These are phyloP conservation scores for Paralagenidium karlingii DNA, from an alignment of 352 stramenopile genomes.

Conservation along the genomic window DNA sequence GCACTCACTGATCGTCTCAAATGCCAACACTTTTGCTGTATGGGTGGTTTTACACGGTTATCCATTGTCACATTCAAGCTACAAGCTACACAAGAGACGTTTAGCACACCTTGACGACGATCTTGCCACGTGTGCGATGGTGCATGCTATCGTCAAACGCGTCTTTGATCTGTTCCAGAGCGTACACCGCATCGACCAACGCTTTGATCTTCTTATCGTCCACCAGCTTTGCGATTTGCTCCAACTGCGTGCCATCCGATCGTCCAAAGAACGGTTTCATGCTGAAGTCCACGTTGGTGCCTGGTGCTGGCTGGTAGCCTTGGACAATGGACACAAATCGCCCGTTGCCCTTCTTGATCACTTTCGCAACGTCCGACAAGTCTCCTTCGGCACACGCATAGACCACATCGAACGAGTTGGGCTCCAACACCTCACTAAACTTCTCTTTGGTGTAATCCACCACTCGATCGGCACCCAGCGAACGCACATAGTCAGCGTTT, in stretches of 20 bases:
- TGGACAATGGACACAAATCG: constrained; percentile 56
- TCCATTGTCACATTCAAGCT: too few species aligned
- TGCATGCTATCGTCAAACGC: constrained; percentile 29
- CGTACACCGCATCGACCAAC: constrained; percentile 34
- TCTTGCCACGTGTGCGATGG: constrained; percentile 76
- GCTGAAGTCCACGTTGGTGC: too few species aligned
- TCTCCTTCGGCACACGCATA: too few species aligned
- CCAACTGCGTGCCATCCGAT: constrained; percentile 20
- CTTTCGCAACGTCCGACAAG: constrained; percentile 20
- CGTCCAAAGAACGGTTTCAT: constrained; percentile 11
- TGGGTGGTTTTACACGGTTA: too few species aligned
- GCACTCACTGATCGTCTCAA: too few species aligned
- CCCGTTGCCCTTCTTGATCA: constrained; percentile 41
- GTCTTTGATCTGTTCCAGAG: constrained; percentile 64
- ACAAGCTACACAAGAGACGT: too few species aligned
- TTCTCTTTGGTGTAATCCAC: constrained; percentile 30
- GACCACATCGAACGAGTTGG: constrained; percentile 5
- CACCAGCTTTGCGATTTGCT: constrained; percentile 32
- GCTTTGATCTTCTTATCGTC: constrained; percentile 32
- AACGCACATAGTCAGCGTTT: constrained; percentile 20
- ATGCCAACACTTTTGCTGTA: too few species aligned
- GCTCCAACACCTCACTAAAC: constrained; percentile 13
- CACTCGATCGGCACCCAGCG: constrained; percentile 22
- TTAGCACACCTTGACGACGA: constrained; percentile 67
- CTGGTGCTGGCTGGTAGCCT: constrained; percentile 34